phyloP scores from a whole-genome alignment of 169 alveolate species.

The Plasmodium chabaudi region DNA sequence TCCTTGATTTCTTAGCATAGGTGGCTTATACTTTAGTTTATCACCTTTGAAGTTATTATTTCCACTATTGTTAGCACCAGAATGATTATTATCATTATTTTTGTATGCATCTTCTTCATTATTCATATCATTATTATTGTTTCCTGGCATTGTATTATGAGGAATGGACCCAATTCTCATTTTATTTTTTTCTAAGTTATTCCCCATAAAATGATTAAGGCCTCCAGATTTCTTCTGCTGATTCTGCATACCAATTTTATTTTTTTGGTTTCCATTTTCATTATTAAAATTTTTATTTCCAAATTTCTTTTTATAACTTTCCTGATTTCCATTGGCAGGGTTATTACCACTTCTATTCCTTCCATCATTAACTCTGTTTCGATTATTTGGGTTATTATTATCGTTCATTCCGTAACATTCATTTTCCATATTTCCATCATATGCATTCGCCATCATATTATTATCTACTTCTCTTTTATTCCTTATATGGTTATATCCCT shows the following conservation, averaged over 20 bases:
- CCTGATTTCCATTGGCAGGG: conserved; percentile 3
- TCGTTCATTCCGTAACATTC: conserved; percentile 1
- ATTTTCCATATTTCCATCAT: conserved; percentile 14
- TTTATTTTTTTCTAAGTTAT: conserved; percentile 18
- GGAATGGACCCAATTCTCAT: conserved; percentile 9
- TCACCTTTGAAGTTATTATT: conserved; percentile 5
- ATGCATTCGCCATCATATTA: conserved; percentile 6
- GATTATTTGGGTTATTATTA: conserved; percentile 11
- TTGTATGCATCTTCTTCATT: neutral
- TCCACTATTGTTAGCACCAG: neutral
- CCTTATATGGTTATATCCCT: conserved; percentile 42
- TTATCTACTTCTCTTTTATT: conserved; percentile 40
- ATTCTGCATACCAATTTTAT: conserved; percentile 8
- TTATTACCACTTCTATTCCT: conserved; percentile 1
- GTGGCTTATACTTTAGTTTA: conserved; percentile 64
- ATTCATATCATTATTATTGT: neutral
- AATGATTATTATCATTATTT: neutral
- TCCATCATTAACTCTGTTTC: conserved; percentile 2
- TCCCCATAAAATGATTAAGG: conserved; percentile 10
- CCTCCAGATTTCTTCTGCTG: conserved; percentile 48
- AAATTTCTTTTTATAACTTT: conserved; percentile 31
- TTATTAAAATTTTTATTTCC: conserved; percentile 34
- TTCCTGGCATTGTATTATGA: neutral
- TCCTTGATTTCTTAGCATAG: conserved; percentile 58
- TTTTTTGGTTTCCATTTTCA: conserved; percentile 19